Evolutionary conservation across 805 yeast species (phyloP).

Genomic region (Ogataea dorogensis): DNA sequence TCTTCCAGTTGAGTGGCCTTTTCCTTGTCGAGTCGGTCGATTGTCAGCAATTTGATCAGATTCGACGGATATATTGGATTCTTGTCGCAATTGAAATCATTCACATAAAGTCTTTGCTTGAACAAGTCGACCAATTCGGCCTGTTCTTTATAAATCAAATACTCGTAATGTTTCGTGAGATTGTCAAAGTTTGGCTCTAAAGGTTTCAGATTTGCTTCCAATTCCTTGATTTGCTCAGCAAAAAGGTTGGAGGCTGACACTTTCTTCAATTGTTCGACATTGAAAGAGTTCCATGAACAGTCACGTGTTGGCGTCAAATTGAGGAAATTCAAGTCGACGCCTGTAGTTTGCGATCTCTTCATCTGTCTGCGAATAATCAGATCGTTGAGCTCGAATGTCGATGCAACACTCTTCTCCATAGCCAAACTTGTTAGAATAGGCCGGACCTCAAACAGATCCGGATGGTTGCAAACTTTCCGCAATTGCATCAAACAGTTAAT

Average conservation of each 20-base stretch:
- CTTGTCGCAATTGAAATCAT: conserved; percentile 60
- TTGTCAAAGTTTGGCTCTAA: conserved; percentile 35
- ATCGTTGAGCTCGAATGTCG: conserved; percentile 45
- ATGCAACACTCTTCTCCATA: conserved; percentile 59
- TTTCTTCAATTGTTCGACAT: conserved; percentile 40
- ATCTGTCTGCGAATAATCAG: conserved; percentile 37
- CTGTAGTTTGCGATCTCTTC: conserved; percentile 1
- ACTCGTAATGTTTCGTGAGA: conserved; percentile 59
- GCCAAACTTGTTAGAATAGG: conserved; percentile 92
- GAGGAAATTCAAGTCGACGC: conserved; percentile 52
- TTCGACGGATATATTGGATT: conserved; percentile 70
- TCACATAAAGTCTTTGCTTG: conserved; percentile 59
- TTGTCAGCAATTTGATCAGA: conserved; percentile 42
- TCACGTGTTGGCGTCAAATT: conserved; percentile 56
- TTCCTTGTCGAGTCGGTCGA: conserved; percentile 30
- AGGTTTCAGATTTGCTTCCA: conserved; percentile 39
- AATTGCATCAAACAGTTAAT: conserved; percentile 97
- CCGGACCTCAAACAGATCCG: conserved; percentile 92
- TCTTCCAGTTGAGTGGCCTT: conserved; percentile 30
- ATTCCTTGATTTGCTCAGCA: conserved; percentile 40
- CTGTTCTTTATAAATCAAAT: conserved; percentile 51
- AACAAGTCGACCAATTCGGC: conserved; percentile 50
- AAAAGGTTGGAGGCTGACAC: conserved; percentile 50
- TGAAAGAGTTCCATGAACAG: conserved; percentile 46
- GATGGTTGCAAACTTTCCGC: conserved; percentile 95